phyloP scores from a whole-genome alignment of 2,329 filamentous ascomycete genomes.

The Fusarium papillatum region DNA sequence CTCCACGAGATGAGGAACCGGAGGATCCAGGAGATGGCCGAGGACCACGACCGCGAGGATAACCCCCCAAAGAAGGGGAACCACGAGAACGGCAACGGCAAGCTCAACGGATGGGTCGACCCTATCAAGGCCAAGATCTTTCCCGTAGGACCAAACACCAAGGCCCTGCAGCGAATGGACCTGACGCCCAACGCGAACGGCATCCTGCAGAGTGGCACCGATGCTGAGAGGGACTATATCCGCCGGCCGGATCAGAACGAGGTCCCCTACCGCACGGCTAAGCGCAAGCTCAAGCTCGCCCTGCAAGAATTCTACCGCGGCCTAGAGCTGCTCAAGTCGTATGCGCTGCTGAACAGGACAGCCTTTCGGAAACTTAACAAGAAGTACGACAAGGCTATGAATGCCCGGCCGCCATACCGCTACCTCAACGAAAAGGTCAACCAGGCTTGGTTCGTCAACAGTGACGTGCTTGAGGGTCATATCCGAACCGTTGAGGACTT shows the following conservation, averaged over 20 bases:
- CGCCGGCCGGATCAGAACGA: conserved; percentile 62
- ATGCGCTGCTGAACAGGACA: conserved; percentile 89
- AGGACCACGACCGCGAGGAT: conserved; percentile 52
- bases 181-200: conserved; percentile 59
- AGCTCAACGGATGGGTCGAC: conserved; percentile 59
- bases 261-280: conserved; percentile 89
- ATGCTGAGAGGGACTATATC: conserved; percentile 62
- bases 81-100: conserved; percentile 43
- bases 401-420: conserved; percentile 80
- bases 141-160: conserved; percentile 71
- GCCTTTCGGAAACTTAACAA: conserved; percentile 99
- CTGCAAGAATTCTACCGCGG: conserved; percentile 94
- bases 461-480: conserved; percentile 84
- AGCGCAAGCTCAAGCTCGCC: conserved; percentile 91
- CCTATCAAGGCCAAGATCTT: conserved; percentile 69
- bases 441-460: conserved; percentile 91
- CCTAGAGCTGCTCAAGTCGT: conserved; percentile 92
- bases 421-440: conserved; percentile 96
- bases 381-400: conserved; percentile 94
- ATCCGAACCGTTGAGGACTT: conserved; percentile 89
- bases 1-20: conserved; percentile 94
- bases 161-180: conserved; percentile 68
- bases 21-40: conserved; percentile 78
- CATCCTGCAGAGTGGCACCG: conserved; percentile 48
- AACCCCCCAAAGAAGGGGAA: conserved; percentile 33